A percentile compares a stretch with the other conserved stretches of the same genome.
Evolutionary conservation across 2,329 filamentous ascomycete genomes (phyloP).

Genomic region (Talaromyces marneffei): DNA sequence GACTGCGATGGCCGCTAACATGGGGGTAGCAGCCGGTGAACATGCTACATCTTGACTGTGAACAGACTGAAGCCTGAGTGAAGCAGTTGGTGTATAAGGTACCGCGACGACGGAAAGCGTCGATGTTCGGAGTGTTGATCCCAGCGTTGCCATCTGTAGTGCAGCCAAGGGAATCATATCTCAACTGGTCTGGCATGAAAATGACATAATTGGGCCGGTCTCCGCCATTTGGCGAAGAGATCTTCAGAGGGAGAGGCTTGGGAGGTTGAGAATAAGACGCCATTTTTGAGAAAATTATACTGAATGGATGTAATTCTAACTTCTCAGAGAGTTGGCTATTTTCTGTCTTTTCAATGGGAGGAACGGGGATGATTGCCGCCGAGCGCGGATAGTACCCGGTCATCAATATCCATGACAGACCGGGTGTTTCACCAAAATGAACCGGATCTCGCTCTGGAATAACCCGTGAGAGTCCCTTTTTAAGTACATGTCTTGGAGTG

Average conservation of each 20-base stretch:
- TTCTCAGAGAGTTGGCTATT: not conserved
- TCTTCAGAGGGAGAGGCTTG: not conserved
- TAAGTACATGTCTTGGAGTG: too few species aligned
- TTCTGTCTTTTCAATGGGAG: not conserved
- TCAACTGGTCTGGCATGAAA: conserved; percentile 47
- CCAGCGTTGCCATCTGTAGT: conserved; percentile 16
- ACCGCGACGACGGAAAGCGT: conserved; percentile 35
- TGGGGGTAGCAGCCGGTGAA: conserved; percentile 46
- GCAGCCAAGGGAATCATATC: conserved; percentile 41
- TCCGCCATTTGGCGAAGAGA: not conserved
- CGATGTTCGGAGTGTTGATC: conserved; percentile 30
- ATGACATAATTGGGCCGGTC: conserved; percentile 20
- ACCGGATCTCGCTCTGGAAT: not conserved
- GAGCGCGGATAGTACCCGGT: not conserved
- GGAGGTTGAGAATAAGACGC: not conserved
- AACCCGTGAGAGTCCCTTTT: not conserved
- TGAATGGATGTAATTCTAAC: not conserved
- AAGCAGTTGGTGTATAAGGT: conserved; percentile 38
- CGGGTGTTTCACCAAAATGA: not conserved
- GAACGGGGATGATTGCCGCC: not conserved
- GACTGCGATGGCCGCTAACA: conserved; percentile 42
- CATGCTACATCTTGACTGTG: conserved; percentile 44
- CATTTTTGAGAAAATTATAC: not conserved
- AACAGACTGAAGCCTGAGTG: conserved; percentile 44
- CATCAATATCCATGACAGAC: not conserved